Conservation (phyloP, 2,329 filamentous ascomycete species). For the Aureobasidium mangrovei region DNA sequence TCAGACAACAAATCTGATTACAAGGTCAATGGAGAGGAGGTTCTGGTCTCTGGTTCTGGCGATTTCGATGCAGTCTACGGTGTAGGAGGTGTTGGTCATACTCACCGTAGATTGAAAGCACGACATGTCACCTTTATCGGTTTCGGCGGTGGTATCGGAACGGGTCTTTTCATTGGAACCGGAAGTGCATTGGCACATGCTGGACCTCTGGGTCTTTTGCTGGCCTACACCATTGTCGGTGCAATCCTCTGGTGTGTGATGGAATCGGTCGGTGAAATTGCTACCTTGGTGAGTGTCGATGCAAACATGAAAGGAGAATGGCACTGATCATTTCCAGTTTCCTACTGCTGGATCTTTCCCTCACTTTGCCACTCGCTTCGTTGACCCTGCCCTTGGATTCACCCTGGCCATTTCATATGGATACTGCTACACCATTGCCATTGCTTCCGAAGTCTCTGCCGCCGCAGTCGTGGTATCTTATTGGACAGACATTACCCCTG, state of each 20-base stretch:
- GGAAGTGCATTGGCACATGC: slow-evolving; percentile 39
- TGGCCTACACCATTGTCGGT: slow-evolving; percentile 36
- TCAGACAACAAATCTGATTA: slow-evolving; percentile 7
- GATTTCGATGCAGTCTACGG: slow-evolving; percentile 7
- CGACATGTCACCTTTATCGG: slow-evolving; percentile 20
- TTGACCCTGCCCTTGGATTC: slow-evolving; percentile 39
- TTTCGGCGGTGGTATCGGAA: slow-evolving; percentile 29
- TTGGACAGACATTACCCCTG: slow-evolving; percentile 19
- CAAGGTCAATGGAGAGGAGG: slow-evolving; percentile 4
- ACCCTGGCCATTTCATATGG: slow-evolving; percentile 28
- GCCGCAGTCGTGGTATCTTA: slow-evolving; percentile 21
- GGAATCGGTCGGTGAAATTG: slow-evolving; percentile 29
- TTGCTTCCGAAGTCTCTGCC: slow-evolving; percentile 22
- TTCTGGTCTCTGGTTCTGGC: slow-evolving; percentile 4
- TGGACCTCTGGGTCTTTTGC: slow-evolving; percentile 40
- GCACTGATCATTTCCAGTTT: slow-evolving; percentile 17
- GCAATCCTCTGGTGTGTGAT: slow-evolving; percentile 28
- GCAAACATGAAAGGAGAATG: background rate
- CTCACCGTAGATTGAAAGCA: slow-evolving; percentile 18
- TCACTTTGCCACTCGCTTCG: slow-evolving; percentile 27
- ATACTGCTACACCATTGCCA: slow-evolving; percentile 22
- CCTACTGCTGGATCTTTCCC: slow-evolving; percentile 30
- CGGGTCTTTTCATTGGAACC: slow-evolving; percentile 46
- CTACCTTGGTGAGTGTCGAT: slow-evolving; percentile 22
- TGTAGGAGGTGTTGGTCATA: slow-evolving; percentile 18